Evolutionary conservation across 352 stramenopile species (phyloP).

Genomic region (Phytophthora nicotianae): DNA sequence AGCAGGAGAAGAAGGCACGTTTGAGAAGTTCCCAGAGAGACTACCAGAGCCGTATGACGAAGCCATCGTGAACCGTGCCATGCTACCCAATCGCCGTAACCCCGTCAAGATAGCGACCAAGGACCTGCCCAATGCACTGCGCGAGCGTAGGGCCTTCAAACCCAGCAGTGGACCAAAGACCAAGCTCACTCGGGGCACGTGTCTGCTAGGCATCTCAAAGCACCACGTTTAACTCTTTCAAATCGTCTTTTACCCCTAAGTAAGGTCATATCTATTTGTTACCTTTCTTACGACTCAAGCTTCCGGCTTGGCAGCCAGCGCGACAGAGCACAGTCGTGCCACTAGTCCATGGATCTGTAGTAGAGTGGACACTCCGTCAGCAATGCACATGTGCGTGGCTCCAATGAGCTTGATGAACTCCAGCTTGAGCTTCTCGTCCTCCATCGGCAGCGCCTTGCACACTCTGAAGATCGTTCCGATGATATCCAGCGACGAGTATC

Average conservation of each 20-base stretch:
- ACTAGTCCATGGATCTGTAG: constrained; percentile 96
- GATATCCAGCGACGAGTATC: constrained; percentile 97
- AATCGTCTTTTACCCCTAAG: constrained; percentile 13
- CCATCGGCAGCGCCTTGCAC: constrained; percentile 86
- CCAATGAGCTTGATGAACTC: constrained; percentile 93
- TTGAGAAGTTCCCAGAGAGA: constrained; percentile 75
- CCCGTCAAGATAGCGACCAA: constrained; percentile 72
- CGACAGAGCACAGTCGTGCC: constrained; percentile 65
- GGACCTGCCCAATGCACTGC: constrained; percentile 56
- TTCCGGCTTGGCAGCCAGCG: constrained; percentile 33
- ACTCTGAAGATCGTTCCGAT: constrained; percentile 98
- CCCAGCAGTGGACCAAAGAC: constrained; percentile 66
- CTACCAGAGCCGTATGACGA: constrained; percentile 76
- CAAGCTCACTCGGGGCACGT: constrained; percentile 78
- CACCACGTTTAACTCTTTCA: constrained; percentile 59
- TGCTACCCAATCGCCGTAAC: constrained; percentile 72
- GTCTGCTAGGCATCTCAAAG: constrained; percentile 78
- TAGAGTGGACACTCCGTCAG: constrained; percentile 90
- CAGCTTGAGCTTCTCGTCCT: constrained; percentile 82
- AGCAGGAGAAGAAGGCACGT: constrained; percentile 59
- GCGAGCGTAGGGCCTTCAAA: constrained; percentile 76
- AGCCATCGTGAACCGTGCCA: constrained; percentile 71
- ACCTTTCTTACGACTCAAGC: constrained; percentile 14
- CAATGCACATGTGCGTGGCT: constrained; percentile 95
- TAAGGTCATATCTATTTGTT: constrained; percentile 36